These are phyloP conservation scores for Pseudonitzschia pungens DNA, from an alignment of 108 stramenopile species.

Conservation along the genomic window DNA sequence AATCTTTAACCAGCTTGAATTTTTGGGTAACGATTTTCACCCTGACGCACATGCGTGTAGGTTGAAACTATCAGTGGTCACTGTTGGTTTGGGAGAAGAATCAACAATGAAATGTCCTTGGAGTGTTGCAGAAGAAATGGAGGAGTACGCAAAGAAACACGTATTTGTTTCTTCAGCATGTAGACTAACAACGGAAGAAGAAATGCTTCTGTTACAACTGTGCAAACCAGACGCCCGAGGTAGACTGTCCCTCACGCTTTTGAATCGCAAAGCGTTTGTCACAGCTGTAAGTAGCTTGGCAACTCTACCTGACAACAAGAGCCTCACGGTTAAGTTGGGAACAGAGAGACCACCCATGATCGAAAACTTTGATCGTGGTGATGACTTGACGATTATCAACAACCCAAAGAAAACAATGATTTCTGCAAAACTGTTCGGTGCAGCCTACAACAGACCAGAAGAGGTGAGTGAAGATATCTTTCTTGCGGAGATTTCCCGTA, in stretches of 20 bases:
- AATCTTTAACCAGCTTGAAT: slow-evolving; percentile 92
- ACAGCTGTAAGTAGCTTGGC: slow-evolving; percentile 81
- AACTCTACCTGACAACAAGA: slow-evolving; percentile 75
- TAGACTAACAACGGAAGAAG: slow-evolving; percentile 88
- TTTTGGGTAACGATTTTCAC: slow-evolving; percentile 91
- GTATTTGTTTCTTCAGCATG: slow-evolving; percentile 88
- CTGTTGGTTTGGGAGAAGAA: slow-evolving; percentile 84
- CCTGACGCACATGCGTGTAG: slow-evolving; percentile 96
- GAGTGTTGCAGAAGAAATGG: slow-evolving; percentile 88
- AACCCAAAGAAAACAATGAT: slow-evolving; percentile 88
- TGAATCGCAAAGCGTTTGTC: slow-evolving; percentile 85
- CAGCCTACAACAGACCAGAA: slow-evolving; percentile 82
- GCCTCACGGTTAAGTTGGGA: slow-evolving; percentile 72
- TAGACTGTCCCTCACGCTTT: slow-evolving; percentile 62
- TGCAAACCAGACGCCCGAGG: slow-evolving; percentile 70
- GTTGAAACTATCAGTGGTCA: slow-evolving; percentile 88
- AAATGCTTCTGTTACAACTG: slow-evolving; percentile 84
- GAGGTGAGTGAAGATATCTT: slow-evolving; percentile 47
- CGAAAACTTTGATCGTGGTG: slow-evolving; percentile 82
- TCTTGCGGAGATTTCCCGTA: neutral
- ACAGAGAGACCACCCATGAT: slow-evolving; percentile 75
- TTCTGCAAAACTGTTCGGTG: slow-evolving; percentile 86
- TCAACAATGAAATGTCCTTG: slow-evolving; percentile 90
- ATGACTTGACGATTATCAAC: slow-evolving; percentile 80
- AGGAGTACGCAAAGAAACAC: slow-evolving; percentile 86